phyloP scores from a whole-genome alignment of 129 eudicot genomes.

The Flaveria brownii region DNA sequence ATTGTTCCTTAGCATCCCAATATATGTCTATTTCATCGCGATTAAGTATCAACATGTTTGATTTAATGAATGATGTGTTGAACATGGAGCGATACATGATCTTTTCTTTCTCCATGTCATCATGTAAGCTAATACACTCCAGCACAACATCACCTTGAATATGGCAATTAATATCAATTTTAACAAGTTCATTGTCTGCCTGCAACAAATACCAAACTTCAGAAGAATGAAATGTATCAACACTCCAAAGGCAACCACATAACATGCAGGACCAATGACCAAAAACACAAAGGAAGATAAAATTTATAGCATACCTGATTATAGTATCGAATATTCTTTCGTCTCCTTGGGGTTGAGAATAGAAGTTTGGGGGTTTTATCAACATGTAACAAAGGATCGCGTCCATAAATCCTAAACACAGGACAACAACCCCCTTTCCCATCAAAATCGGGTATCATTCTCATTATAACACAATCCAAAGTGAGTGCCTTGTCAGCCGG shows the following conservation, averaged over 20 bases:
- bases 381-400: constrained; percentile 58
- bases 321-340: constrained; percentile 63
- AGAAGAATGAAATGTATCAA: not conserved
- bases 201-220: constrained; percentile 35
- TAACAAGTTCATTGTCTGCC: constrained; percentile 81
- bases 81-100: constrained; percentile 89
- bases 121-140: constrained; percentile 78
- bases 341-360: constrained; percentile 70
- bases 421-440: constrained; percentile 83
- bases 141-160: constrained; percentile 94
- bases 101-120: constrained; percentile 70
- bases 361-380: constrained; percentile 70
- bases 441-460: constrained; percentile 70
- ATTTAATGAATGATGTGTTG: constrained; percentile 83
- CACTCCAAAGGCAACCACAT: not conserved
- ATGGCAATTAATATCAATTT: constrained; percentile 81
- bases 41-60: constrained; percentile 79
- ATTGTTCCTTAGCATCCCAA: constrained; percentile 80
- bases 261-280: not conserved
- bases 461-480: constrained; percentile 71
- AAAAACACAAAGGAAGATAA: not conserved
- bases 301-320: constrained; percentile 60
- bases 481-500: constrained; percentile 77
- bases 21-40: constrained; percentile 78
- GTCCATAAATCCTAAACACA: constrained; percentile 72